Evolutionary conservation across 2,329 filamentous ascomycete species (phyloP).

Genomic region (Endoconidiophora polonica): DNA sequence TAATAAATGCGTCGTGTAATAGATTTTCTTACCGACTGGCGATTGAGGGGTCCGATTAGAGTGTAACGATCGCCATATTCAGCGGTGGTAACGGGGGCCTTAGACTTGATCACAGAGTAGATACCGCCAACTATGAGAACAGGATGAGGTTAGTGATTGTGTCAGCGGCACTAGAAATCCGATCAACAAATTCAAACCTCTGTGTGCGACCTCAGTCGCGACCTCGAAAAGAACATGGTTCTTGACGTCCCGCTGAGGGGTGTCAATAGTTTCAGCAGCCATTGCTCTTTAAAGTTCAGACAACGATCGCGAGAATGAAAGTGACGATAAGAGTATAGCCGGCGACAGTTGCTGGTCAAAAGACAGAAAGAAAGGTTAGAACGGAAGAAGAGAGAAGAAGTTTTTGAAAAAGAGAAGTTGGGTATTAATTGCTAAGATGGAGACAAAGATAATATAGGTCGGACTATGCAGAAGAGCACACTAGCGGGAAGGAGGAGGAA

Average conservation of each 20-base stretch:
- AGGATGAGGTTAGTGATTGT: no score
- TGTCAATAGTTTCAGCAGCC: slow-evolving; percentile 22
- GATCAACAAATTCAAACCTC: slow-evolving; percentile 41
- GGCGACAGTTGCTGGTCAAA: neutral
- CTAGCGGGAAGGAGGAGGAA: slow-evolving; percentile 7
- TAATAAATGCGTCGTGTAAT: neutral
- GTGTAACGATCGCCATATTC: slow-evolving; percentile 98
- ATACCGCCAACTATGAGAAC: slow-evolving; percentile 67
- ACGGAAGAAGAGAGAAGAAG: slow-evolving; percentile 1
- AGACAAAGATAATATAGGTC: neutral
- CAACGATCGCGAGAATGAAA: neutral
- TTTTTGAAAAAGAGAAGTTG: neutral
- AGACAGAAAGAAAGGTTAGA: slow-evolving; percentile 5
- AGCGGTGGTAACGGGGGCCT: slow-evolving; percentile 89
- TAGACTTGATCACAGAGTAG: slow-evolving; percentile 98
- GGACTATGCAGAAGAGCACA: slow-evolving; percentile 9
- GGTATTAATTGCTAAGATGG: neutral
- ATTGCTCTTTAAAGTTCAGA: slow-evolving; percentile 5
- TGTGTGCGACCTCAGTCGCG: slow-evolving; percentile 91
- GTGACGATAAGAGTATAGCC: neutral
- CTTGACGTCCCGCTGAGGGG: slow-evolving; percentile 55
- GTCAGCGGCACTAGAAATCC: neutral
- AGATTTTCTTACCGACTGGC: slow-evolving; percentile 53
- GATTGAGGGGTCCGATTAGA: slow-evolving; percentile 85
- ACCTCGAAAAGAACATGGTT: slow-evolving; percentile 95